Evolutionary conservation across 495 filamentous ascomycete species (phyloP), one percentile per base, ranked within the genome.

Genomic region (Cercophora scortea): DNA sequence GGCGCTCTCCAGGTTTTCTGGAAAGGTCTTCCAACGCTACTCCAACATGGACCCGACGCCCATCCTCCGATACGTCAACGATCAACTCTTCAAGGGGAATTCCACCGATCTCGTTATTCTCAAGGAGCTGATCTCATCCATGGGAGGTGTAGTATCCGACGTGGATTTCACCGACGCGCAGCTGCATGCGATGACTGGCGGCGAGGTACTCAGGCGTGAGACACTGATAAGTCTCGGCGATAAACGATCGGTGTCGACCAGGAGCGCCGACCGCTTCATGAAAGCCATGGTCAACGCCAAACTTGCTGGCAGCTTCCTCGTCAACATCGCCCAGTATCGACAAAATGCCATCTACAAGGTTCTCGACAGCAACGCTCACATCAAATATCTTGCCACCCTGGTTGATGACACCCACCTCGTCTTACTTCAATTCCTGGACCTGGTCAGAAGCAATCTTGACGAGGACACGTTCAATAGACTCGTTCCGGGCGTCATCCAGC

Each of bases 71-170:
- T 96, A 96, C 59, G 86, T 99, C 40, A 84, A 86, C 33, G 76
- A 85, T 53, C 89, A 96, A 64, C 80, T 99, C 6, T 79, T 79
- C 47, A 77, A 77, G 13, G 89, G 89, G 52, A 90, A 88, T 57
- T 85, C 86, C 1, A 89, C 86, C 13, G 91, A 96, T 60, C 75
- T 97, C 3, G 85, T 95, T 47, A 84, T 99, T 48, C 66, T 99
- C 42, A 85, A 93, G 63, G 86, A 96, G 58, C 71, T 97, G 39
- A 87, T 95, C 44, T 83, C 78, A 33, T 88, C 87, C 4, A 96
- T 97, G 94, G 86, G 87, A 12, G 94, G 94, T 35, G 88, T 99
- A 38, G 83, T 90, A 18, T 83, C 90, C 0, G 86, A 90, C 57
- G 74, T 82, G 38, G 86, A 88, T 61, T 88, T 94, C 55, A 96